Conservation (phyloP, 2,329 filamentous ascomycete genomes). For the Claviceps capensis region DNA sequence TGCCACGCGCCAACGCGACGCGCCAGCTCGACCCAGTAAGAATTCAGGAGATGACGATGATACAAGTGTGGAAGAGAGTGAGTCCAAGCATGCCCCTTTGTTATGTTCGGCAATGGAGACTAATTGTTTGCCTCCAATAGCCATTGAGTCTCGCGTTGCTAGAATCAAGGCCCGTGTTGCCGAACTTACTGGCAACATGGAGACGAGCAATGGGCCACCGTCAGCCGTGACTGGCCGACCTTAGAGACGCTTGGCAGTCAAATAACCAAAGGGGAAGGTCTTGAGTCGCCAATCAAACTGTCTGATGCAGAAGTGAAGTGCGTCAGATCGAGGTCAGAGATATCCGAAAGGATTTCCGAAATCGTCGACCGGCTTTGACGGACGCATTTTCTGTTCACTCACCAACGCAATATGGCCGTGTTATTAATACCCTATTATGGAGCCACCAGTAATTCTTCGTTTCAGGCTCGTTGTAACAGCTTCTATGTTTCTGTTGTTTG, state of each 20-base stretch:
- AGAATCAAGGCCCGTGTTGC: slow-evolving; percentile 96
- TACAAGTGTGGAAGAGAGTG: slow-evolving; percentile 90
- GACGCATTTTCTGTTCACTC: not conserved
- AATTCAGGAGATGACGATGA: slow-evolving; percentile 61
- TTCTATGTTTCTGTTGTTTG: slow-evolving; percentile 6
- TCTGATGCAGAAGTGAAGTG: not conserved
- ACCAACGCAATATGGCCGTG: not conserved
- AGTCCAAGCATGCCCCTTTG: slow-evolving; percentile 24
- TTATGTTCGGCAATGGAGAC: slow-evolving; percentile 6
- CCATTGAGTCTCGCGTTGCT: slow-evolving; percentile 90
- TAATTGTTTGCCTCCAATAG: slow-evolving; percentile 29
- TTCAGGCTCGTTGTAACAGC: slow-evolving; percentile 6
- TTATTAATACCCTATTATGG: not conserved
- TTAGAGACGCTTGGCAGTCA: slow-evolving; percentile 8
- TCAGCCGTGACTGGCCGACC: slow-evolving; percentile 10
- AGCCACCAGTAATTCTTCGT: slow-evolving; percentile 1
- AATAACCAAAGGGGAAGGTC: not conserved
- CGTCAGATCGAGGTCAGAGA: not conserved
- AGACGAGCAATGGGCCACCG: slow-evolving; percentile 32
- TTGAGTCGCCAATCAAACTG: too few species aligned
- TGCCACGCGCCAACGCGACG: slow-evolving; percentile 49
- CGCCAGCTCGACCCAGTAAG: slow-evolving; percentile 45
- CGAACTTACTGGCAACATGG: slow-evolving; percentile 79
- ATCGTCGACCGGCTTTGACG: not conserved
- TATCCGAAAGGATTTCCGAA: not conserved